A percentile compares a stretch with the other conserved stretches of the same genome.
phyloP scores from a whole-genome alignment of 2,329 filamentous ascomycete genomes.

The Metarhizium rileyi region DNA sequence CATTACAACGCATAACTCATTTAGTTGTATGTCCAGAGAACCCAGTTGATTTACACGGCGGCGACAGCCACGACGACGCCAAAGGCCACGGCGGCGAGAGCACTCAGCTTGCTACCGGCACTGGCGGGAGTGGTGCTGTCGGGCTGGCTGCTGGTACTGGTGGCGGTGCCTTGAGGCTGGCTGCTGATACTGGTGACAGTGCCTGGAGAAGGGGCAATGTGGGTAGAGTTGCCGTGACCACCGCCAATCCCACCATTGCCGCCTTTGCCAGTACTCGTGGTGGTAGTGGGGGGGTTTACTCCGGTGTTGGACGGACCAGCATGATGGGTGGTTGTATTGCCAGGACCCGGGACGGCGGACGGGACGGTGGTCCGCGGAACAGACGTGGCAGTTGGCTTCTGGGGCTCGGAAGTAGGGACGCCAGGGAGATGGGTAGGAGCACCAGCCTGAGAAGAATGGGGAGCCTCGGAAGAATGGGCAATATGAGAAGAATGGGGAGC shows the following conservation, averaged over 20 bases:
- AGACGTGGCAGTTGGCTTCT: not conserved
- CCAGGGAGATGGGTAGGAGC: not conserved
- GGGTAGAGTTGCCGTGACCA: not conserved
- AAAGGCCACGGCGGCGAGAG: constrained; percentile 20
- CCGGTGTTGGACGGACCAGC: constrained; percentile 4
- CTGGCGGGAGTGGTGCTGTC: constrained; percentile 2
- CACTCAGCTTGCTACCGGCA: constrained; percentile 18
- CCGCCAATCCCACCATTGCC: constrained; percentile 5
- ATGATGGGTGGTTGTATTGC: constrained; percentile 15
- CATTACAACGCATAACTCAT: not conserved
- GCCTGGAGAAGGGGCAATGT: not conserved
- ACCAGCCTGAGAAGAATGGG: no score
- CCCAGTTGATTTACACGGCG: constrained; percentile 16
- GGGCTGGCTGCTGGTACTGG: not conserved
- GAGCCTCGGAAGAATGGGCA: no score
- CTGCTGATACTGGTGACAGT: not conserved
- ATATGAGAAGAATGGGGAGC: no score
- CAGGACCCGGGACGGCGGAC: no score
- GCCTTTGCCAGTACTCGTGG: constrained; percentile 5
- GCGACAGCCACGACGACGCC: constrained; percentile 21
- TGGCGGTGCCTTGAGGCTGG: not conserved
- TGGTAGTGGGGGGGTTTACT: constrained; percentile 1
- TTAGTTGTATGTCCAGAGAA: not conserved
- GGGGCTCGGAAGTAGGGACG: constrained; percentile 2
- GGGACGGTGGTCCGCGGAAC: not conserved